Evolutionary conservation across 768 basidiomycete species (phyloP).

Genomic region (Galerina sulciceps): DNA sequence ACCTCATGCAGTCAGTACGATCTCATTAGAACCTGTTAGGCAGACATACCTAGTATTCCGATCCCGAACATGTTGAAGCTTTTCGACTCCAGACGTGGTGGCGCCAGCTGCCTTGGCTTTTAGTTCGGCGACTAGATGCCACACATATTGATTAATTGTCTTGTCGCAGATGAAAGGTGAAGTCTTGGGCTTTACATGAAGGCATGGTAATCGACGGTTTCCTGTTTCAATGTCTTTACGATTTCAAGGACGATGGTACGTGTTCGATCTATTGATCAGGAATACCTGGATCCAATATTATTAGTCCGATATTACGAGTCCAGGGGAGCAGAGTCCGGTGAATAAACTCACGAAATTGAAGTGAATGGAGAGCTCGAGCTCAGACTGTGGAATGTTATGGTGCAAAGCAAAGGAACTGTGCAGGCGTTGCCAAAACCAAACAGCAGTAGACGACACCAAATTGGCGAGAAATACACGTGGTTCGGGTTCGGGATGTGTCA

Average conservation of each 20-base stretch:
- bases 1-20: neutral
- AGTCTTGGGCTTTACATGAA: slow-evolving; percentile 31
- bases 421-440: too few species aligned
- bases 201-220: slow-evolving; percentile 26
- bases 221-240: neutral
- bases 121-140: slow-evolving; percentile 58
- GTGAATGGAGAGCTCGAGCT: neutral
- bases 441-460: too few species aligned
- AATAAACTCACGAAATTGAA: neutral
- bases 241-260: neutral
- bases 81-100: slow-evolving; percentile 59
- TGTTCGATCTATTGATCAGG: slow-evolving; percentile 1
- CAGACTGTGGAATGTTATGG: neutral
- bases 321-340: neutral
- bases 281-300: neutral
- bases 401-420: too few species aligned
- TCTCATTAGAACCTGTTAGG: neutral
- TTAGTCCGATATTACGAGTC: neutral
- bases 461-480: too few species aligned
- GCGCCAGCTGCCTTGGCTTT: slow-evolving; percentile 67
- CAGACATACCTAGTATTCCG: slow-evolving; percentile 49
- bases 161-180: slow-evolving; percentile 3
- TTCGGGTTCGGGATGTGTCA: too few species aligned
- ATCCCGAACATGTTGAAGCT: slow-evolving; percentile 59
- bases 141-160: neutral